Evolutionary conservation across 106 monocot genomes (phyloP).

Genomic region (Agapanthus africanus): DNA sequence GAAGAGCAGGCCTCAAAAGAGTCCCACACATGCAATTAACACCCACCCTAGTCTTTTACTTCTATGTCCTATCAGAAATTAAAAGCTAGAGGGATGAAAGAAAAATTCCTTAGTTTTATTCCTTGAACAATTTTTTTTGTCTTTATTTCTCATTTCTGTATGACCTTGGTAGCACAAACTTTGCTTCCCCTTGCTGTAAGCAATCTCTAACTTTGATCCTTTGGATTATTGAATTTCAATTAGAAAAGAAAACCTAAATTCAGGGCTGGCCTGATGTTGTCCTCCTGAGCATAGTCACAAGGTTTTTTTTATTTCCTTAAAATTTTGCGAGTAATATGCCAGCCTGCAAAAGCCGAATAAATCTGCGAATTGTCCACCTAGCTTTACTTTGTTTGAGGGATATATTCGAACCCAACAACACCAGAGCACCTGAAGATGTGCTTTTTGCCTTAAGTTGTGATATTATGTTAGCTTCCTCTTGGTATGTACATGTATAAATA

Average conservation of each 20-base stretch:
- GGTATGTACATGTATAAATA: neutral
- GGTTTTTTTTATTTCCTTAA: neutral
- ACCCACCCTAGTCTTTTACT: too few relatives aligned
- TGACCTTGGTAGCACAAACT: neutral
- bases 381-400: too few relatives aligned
- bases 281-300: neutral
- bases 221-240: neutral
- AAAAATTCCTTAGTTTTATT: too few relatives aligned
- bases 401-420: too few relatives aligned
- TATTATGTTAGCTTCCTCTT: neutral
- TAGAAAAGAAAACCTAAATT: neutral
- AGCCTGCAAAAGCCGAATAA: neutral
- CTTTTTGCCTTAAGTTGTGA: too few relatives aligned
- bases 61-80: too few relatives aligned
- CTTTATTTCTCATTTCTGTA: neutral
- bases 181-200: neutral
- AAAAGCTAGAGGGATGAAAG: too few relatives aligned
- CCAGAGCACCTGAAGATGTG: too few relatives aligned
- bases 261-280: neutral
- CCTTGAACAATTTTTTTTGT: too few relatives aligned
- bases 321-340: neutral
- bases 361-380: neutral
- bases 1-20: too few relatives aligned
- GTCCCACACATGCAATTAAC: too few relatives aligned
- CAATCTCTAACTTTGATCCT: too few relatives aligned